Base-by-base conservation (phyloP, 2,329 filamentous ascomycete species). In the Neonectria neomacrospora region DNA sequence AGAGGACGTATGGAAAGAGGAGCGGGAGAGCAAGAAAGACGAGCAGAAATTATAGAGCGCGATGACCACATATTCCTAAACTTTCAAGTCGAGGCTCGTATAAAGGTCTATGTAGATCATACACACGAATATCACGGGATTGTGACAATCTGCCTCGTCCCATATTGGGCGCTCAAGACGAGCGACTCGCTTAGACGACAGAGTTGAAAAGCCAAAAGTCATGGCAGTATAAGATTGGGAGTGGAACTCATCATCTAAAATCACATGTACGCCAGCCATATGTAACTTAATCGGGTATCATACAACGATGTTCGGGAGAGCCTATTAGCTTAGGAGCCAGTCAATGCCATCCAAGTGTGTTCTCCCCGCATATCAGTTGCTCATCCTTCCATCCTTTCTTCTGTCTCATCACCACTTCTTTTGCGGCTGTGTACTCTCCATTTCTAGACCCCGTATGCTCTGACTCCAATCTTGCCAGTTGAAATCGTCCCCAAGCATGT, bases 401-500 rank as follows among this genome's bases (percentile, higher is more conserved):
- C 18, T 28, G 16, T 12, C 45, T 41, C 42, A 54, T 66, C 54
- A 73, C 72, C 73, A 74, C 28, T 61, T 61, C 41, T 70, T 67
- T 5, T 57, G 69, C 5, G 66, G 54, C 42, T 72, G 70, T 1
- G 66, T 64, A 28, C 66, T 71, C 51, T 72, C 75, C 70, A 78
- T 76, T 69, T 79, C 80, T 58, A 81, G 62, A 0, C 78, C 79
- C 28, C 75, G 76, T 45, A 82, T 76, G 65, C 71, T 81, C 58
- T 81, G 78, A 60, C 80, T 80, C 80, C 82, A 85, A 58, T 80
- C 79, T 52, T 83, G 80, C 83, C 83, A 85, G 65, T 84, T 79
- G 61, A 84, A 84, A 7, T 80, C 77, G 3, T 78, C 76, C 2
- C 81, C 80, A 61, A 79, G 69, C 71, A 81, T 78, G 37, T 81